Evolutionary conservation across 1,139 yeast species (phyloP), one percentile per base, ranked within the genome.

Genomic region (Pichia sp.): DNA sequence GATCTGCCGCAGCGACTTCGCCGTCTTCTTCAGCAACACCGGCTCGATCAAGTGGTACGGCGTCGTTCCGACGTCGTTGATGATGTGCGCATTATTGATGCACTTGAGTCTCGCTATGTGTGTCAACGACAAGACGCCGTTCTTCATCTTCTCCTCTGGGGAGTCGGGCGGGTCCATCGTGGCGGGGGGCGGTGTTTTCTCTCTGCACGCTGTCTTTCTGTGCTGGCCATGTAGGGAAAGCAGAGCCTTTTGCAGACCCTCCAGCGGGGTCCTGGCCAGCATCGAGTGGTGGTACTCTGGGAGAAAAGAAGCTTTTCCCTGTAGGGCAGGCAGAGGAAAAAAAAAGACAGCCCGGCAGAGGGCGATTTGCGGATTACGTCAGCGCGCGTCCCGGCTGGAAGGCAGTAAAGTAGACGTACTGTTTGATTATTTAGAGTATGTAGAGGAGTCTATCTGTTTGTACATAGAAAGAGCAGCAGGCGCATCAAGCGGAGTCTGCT

Each of bases 11-110:
- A 71, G 55, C 5, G 70, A 63, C 41, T 62, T 64, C 8, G 72
- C 68, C 0, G 69, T 57, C 60, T 70, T 68, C 53, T 64, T 68
- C 54, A 55, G 56, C n/a, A 71, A 56, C 0, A 71, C 61, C 0
- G 73, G 72, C 57, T 69, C 70, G 6, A 71, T 61, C 13, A 70
- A 55, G 57, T 68, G 71, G 52, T 63, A 64, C 10, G 72, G 71
- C 2, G 70, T 56, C 2, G 59, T 45, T 2, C 71, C 71, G 5
- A 68, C 63, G 54, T 69, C 71, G 41, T 59, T 64, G 19, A 69
- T 66, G 19, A 64, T 44, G 58, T 66, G 64, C 6, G 67, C 64
- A 53, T 64, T 62, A 49, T 66, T 67, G 3, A 64, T 55, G 50
- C 70, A 67, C 47, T 65, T 67, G 7, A 62, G 48, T 42, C 62